Conservation (phyloP, 768 basidiomycete species). For the Panus rudis region DNA sequence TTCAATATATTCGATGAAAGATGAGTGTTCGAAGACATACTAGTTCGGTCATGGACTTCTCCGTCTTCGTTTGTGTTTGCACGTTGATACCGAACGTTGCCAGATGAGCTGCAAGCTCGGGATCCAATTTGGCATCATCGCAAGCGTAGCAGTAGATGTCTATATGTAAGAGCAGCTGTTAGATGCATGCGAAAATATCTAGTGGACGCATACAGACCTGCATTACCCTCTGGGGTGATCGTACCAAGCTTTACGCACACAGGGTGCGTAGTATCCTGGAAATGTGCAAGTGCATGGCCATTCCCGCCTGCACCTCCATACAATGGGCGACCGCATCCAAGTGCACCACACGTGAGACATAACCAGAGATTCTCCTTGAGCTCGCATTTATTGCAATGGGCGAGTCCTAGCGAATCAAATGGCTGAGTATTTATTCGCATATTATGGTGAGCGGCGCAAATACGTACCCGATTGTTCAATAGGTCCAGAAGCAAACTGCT, state of each 20-base stretch:
- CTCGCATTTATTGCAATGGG: conserved; percentile 77
- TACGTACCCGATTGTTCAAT: conserved; percentile 50
- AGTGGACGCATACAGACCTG: conserved; percentile 49
- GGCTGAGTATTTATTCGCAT: neutral
- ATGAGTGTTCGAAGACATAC: conserved; percentile 35
- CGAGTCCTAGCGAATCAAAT: conserved; percentile 45
- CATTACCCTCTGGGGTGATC: conserved; percentile 90
- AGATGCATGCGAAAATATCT: neutral
- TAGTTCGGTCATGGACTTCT: conserved; percentile 95
- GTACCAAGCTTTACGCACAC: conserved; percentile 93
- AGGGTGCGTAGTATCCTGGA: conserved; percentile 59
- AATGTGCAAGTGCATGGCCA: conserved; percentile 84
- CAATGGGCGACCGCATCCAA: conserved; percentile 86
- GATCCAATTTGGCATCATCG: conserved; percentile 77
- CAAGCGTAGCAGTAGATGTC: conserved; percentile 94
- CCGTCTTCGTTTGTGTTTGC: conserved; percentile 75
- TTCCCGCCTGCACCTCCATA: conserved; percentile 80
- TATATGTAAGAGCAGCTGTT: conserved; percentile 19
- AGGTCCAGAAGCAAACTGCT: conserved; percentile 39
- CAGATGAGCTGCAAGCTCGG: conserved; percentile 66
- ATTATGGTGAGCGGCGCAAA: neutral
- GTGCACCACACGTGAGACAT: conserved; percentile 83
- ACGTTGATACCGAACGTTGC: conserved; percentile 84
- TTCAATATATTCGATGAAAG: neutral
- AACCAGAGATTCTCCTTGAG: conserved; percentile 93